These are phyloP conservation scores for Neopestalotiopsis rosae DNA, from an alignment of 2,329 filamentous ascomycete species.

Conservation along the genomic window DNA sequence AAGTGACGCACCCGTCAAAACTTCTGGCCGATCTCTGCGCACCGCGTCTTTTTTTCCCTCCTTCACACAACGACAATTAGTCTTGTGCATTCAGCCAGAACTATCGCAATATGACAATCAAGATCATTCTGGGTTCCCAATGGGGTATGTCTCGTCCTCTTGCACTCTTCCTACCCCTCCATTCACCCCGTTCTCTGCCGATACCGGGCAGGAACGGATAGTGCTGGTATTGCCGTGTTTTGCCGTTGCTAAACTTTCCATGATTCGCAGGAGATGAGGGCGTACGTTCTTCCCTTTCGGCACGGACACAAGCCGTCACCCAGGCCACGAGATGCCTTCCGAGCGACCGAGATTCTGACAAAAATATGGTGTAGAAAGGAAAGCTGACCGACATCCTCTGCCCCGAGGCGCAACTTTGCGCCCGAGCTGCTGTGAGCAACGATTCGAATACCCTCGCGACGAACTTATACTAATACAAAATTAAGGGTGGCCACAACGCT, in stretches of 20 bases:
- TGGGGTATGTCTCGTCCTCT: constrained; percentile 18
- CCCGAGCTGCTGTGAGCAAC: constrained; percentile 20
- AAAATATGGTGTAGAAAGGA: constrained; percentile 10
- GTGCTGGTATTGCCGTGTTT: background rate
- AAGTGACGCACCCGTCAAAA: constrained; percentile 8
- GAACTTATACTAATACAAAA: constrained; percentile 2
- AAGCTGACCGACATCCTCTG: constrained; percentile 11
- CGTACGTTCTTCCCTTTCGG: constrained; percentile 10
- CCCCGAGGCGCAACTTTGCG: constrained; percentile 5
- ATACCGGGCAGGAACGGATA: background rate
- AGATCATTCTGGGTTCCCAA: constrained; percentile 19
- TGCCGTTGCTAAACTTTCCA: constrained; percentile 4
- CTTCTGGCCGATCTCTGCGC: background rate
- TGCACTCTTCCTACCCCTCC: constrained; percentile 4
- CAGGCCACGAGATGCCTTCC: background rate
- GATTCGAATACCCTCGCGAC: background rate
- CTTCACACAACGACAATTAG: constrained; percentile 3
- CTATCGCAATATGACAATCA: constrained; percentile 15
- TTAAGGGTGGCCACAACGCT: constrained; percentile 20
- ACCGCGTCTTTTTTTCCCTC: constrained; percentile 10
- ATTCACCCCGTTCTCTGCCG: background rate
- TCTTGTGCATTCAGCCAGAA: constrained; percentile 8
- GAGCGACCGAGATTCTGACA: background rate
- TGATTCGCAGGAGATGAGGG: constrained; percentile 13
- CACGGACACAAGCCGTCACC: background rate